Conservation (phyloP, 352 stramenopile genomes). For the Phytophthora macrochlamydospora region DNA sequence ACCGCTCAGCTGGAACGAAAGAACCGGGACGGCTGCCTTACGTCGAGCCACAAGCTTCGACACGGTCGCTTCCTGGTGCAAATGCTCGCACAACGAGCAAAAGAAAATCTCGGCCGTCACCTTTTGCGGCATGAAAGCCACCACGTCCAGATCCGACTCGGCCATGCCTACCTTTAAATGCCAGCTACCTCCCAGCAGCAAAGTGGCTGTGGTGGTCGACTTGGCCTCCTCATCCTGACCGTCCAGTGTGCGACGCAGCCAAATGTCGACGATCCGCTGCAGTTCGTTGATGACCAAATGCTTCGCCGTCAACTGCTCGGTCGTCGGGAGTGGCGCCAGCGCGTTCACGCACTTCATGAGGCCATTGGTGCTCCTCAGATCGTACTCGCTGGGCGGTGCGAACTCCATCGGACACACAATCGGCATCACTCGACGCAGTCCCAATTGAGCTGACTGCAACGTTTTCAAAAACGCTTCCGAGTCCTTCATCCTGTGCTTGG, state of each 20-base stretch:
- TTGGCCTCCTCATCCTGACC: constrained; percentile 23
- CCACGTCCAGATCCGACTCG: constrained; percentile 84
- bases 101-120: constrained; percentile 78
- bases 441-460: constrained; percentile 6
- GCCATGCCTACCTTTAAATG: constrained; percentile 78
- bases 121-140: constrained; percentile 67
- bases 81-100: constrained; percentile 55
- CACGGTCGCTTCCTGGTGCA: constrained; percentile 45
- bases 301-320: constrained; percentile 69
- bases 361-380: constrained; percentile 79
- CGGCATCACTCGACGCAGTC: constrained; percentile 43
- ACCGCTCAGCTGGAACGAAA: constrained; percentile 73
- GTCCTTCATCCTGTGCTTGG: constrained; percentile 18
- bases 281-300: constrained; percentile 83
- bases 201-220: constrained; percentile 49
- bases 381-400: constrained; percentile 68
- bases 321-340: constrained; percentile 57
- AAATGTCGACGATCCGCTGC: constrained; percentile 71
- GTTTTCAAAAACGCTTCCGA: constrained; percentile 13
- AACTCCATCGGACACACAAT: constrained; percentile 67
- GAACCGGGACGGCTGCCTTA: constrained; percentile 75
- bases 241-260: constrained; percentile 60
- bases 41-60: constrained; percentile 71
- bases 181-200: constrained; percentile 82
- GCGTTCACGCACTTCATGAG: constrained; percentile 84